Evolutionary conservation across 2,329 filamentous ascomycete species (phyloP).

Genomic region (Furcasterigmium sp.): DNA sequence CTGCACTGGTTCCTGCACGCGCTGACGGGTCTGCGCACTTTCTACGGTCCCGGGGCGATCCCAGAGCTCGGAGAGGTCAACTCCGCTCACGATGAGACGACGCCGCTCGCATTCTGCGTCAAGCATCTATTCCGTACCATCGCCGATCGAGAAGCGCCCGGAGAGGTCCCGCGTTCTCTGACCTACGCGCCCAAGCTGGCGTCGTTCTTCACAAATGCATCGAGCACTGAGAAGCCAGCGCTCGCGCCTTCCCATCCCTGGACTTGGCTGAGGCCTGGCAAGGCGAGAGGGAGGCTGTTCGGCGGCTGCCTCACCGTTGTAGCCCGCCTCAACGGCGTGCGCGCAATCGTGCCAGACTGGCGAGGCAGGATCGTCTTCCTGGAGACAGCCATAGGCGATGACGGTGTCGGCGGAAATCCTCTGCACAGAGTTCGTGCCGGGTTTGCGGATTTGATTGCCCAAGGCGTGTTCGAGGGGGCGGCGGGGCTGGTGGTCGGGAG

Average conservation of each 20-base stretch:
- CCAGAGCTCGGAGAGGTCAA: constrained; percentile 29
- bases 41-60: constrained; percentile 34
- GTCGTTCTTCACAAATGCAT: constrained; percentile 14
- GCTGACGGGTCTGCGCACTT: constrained; percentile 32
- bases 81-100: constrained; percentile 15
- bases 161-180: constrained; percentile 23
- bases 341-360: constrained; percentile 28
- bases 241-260: constrained; percentile 22
- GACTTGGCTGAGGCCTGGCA: constrained; percentile 30
- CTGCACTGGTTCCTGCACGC: constrained; percentile 36
- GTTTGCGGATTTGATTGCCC: constrained; percentile 33
- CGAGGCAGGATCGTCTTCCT: constrained; percentile 31
- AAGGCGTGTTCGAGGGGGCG: constrained; percentile 33
- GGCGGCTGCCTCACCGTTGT: constrained; percentile 36
- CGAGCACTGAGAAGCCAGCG: constrained; percentile 19
- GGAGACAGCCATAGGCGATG: constrained; percentile 30
- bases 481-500: constrained; percentile 35
- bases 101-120: constrained; percentile 22
- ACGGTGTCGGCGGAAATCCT: constrained; percentile 14
- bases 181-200: constrained; percentile 21
- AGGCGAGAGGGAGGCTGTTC: constrained; percentile 35
- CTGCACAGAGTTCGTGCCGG: constrained; percentile 23
- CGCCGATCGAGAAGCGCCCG: constrained; percentile 17
- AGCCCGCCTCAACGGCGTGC: constrained; percentile 27
- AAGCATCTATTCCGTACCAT: constrained; percentile 26